A percentile compares a stretch with the other conserved stretches of the same genome.
Conservation (phyloP, 164 flowering plant genomes). For the Cinnamomum micranthum region DNA sequence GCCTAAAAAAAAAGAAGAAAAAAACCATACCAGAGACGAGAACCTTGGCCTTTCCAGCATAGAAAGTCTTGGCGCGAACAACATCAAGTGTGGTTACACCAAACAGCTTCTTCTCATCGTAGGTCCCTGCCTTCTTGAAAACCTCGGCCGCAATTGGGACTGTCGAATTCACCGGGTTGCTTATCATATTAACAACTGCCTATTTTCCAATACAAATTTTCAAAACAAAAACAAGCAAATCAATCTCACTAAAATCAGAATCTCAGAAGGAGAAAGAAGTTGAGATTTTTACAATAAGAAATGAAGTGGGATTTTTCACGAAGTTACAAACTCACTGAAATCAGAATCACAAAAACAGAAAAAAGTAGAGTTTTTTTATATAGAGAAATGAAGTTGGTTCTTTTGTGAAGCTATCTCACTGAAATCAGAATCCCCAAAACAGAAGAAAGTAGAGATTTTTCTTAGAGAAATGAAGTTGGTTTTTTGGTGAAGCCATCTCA, state of each 20-base stretch:
- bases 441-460: too few relatives aligned
- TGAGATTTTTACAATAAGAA: too few relatives aligned
- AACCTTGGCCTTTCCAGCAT: constrained; percentile 85
- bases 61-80: constrained; percentile 92
- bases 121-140: constrained; percentile 84
- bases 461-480: too few relatives aligned
- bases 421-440: too few relatives aligned
- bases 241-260: background rate
- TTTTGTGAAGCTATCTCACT: constrained; percentile 13
- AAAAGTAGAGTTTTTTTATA: too few relatives aligned
- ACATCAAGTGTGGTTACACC: constrained; percentile 97
- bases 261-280: background rate
- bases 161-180: constrained; percentile 98
- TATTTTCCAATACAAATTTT: constrained; percentile 12
- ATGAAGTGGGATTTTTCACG: background rate
- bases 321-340: too few relatives aligned
- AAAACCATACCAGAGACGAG: constrained; percentile 29
- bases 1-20: background rate
- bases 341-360: too few relatives aligned
- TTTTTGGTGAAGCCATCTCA: too few relatives aligned
- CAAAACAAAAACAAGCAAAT: background rate
- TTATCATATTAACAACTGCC: constrained; percentile 93
- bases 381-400: too few relatives aligned
- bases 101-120: constrained; percentile 76
- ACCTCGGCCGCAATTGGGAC: constrained; percentile 97